phyloP scores from a whole-genome alignment of 2,329 filamentous ascomycete genomes.

The Chaetomium strumarium region DNA sequence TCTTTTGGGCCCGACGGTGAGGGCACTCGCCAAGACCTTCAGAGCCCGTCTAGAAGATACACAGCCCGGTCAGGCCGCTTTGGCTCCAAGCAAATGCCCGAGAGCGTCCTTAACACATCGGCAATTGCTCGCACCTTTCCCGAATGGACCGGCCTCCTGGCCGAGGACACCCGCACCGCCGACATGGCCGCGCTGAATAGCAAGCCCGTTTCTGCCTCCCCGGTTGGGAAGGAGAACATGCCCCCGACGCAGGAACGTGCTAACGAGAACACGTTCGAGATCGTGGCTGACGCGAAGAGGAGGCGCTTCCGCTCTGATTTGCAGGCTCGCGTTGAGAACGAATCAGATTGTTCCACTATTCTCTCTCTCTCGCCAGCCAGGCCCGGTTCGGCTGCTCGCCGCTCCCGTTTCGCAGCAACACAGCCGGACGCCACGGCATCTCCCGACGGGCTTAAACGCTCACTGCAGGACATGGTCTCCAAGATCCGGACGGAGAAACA shows the following conservation, averaged over 20 bases:
- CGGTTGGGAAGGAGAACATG: slow-evolving; percentile 42
- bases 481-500: slow-evolving; percentile 26
- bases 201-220: slow-evolving; percentile 34
- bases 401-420: slow-evolving; percentile 24
- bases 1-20: slow-evolving; percentile 49
- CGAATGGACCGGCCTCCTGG: slow-evolving; percentile 37
- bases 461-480: slow-evolving; percentile 25
- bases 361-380: slow-evolving; percentile 36
- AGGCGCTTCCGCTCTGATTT: slow-evolving; percentile 43
- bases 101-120: slow-evolving; percentile 33
- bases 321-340: slow-evolving; percentile 49
- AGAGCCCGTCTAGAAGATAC: slow-evolving; percentile 20
- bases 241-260: slow-evolving; percentile 34
- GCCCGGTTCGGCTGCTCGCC: slow-evolving; percentile 16
- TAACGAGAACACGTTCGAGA: slow-evolving; percentile 39
- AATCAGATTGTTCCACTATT: slow-evolving; percentile 44
- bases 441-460: slow-evolving; percentile 20
- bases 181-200: slow-evolving; percentile 24
- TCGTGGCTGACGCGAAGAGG: slow-evolving; percentile 32
- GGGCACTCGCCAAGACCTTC: slow-evolving; percentile 46
- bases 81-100: slow-evolving; percentile 21
- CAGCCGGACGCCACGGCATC: slow-evolving; percentile 12
- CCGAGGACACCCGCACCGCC: slow-evolving; percentile 22
- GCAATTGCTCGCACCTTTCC: slow-evolving; percentile 44
- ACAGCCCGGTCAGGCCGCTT: slow-evolving; percentile 25